These are phyloP conservation scores for Rhodotorula sphaerocarpa DNA, from an alignment of 768 basidiomycete genomes.

Conservation along the genomic window DNA sequence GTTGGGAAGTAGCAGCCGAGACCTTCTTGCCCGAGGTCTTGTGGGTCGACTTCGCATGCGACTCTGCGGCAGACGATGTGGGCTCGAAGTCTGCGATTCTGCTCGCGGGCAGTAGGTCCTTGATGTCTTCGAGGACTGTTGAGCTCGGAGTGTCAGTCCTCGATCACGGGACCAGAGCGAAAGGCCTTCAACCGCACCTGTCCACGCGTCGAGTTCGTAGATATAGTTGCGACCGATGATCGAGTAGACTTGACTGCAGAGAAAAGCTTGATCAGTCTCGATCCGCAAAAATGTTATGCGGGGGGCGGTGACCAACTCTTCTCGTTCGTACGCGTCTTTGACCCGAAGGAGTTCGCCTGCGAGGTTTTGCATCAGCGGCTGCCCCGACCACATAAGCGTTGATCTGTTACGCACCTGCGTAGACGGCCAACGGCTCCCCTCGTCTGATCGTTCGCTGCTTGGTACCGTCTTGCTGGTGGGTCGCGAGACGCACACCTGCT, in stretches of 20 bases:
- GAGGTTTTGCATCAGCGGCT: no score
- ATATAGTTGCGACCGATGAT: constrained; percentile 8
- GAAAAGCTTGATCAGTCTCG: not conserved
- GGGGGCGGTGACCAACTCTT: not conserved
- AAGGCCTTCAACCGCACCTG: not conserved
- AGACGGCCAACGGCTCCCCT: constrained; percentile 16
- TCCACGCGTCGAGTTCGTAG: constrained; percentile 16
- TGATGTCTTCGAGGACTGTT: constrained; percentile 8
- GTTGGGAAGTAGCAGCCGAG: no score
- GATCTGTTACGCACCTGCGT: constrained; percentile 10
- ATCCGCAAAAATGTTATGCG: not conserved
- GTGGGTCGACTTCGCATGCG: no score
- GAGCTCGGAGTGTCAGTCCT: not conserved
- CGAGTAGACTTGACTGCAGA: not conserved
- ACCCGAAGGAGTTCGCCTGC: constrained; percentile 9
- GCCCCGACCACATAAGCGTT: no score
- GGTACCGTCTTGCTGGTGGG: not conserved
- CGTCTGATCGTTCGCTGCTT: not conserved
- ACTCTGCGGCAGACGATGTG: no score
- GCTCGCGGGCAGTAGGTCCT: not conserved
- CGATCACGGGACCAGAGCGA: not conserved
- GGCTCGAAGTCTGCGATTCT: not conserved
- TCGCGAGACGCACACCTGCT: constrained; percentile 1
- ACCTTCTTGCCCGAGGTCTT: not conserved
- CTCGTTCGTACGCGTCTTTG: not conserved